Evolutionary conservation across 2,329 filamentous ascomycete genomes (phyloP), one percentile per base, ranked within the genome.

Genomic region (Parastagonospora avenae): DNA sequence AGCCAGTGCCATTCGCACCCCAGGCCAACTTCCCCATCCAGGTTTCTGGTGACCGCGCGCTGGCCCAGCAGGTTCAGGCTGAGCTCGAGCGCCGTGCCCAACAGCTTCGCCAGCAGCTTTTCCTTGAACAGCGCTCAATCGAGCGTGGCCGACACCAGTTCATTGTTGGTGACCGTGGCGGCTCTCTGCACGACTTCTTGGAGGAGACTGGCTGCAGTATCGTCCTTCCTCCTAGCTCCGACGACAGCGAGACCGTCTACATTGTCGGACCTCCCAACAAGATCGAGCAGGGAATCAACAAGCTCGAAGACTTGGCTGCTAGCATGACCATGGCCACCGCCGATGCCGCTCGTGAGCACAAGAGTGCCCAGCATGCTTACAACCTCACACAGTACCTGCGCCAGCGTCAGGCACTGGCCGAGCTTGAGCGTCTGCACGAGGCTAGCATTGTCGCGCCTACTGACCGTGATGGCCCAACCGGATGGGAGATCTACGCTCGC

Each of bases 131-230:
- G 73, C 79, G 92, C 36, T 84, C 88, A 5, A 91, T 97, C 62
- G 89, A 93, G 73, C 88, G 88, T 55, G 91, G 91, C 42, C 87
- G 91, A 44, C 94, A 97, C 72, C 92, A 96, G 72, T 97, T 97
- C 79, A 94, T 99, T 68, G 87, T 96, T 57, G 93, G 93, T 44
- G 87, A 93, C 55, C 84, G 87, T 55, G 92, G 90, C 54, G 83
- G 90, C 55, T 86, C 90, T 14, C 80, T 91, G 30, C 86, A 97
- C 50, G 86, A 96, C 39, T 97, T 99, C 79, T 86, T 97, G 59
- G 83, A 87, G 39, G 86, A 96, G 67, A 97, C 94, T 50, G 93
- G 93, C 56, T 99, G 94, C 74, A 85, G 89, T 37, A 88, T 97
- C 52, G 84, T 97, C 50, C 76, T 97, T 39, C 93, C 87, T 46